Conservation (phyloP, 2,329 filamentous ascomycete species). For the Fusarium sp. region DNA sequence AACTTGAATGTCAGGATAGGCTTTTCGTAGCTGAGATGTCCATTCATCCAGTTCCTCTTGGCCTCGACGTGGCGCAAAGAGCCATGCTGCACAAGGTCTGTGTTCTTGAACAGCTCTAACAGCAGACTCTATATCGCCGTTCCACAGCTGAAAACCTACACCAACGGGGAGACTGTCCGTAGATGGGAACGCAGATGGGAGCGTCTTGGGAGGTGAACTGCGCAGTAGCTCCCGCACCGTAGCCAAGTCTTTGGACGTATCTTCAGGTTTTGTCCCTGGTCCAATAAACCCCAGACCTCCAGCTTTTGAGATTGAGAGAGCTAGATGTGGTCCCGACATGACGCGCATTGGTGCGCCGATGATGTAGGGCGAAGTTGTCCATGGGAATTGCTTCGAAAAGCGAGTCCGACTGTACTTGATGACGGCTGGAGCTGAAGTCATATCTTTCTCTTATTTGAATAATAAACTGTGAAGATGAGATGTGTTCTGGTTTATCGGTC, state of each 20-base stretch:
- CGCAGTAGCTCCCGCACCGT: conserved; percentile 44
- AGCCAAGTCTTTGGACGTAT: conserved; percentile 51
- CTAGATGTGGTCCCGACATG: conserved; percentile 68
- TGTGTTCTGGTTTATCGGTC: not conserved
- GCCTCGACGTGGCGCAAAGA: conserved; percentile 56
- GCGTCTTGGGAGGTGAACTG: conserved; percentile 9
- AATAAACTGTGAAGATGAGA: too few relatives aligned
- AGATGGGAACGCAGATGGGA: conserved; percentile 26
- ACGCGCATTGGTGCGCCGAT: conserved; percentile 77
- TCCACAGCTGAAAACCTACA: conserved; percentile 61
- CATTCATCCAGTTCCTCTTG: conserved; percentile 58
- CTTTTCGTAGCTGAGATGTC: conserved; percentile 59
- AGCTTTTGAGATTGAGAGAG: conserved; percentile 75
- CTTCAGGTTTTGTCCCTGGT: conserved; percentile 53
- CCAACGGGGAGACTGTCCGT: conserved; percentile 58
- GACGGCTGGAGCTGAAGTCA: conserved; percentile 17
- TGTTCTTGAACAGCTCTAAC: conserved; percentile 49
- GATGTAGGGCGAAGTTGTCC: conserved; percentile 63
- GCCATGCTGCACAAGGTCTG: conserved; percentile 59
- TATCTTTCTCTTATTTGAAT: not conserved
- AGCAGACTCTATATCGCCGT: conserved; percentile 54
- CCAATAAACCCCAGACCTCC: conserved; percentile 73
- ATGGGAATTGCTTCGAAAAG: conserved; percentile 40
- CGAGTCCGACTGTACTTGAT: conserved; percentile 9
- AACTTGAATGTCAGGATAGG: conserved; percentile 58